These are phyloP conservation scores for Fistulinella prunicolor DNA, from an alignment of 768 basidiomycete species.

Conservation along the genomic window DNA sequence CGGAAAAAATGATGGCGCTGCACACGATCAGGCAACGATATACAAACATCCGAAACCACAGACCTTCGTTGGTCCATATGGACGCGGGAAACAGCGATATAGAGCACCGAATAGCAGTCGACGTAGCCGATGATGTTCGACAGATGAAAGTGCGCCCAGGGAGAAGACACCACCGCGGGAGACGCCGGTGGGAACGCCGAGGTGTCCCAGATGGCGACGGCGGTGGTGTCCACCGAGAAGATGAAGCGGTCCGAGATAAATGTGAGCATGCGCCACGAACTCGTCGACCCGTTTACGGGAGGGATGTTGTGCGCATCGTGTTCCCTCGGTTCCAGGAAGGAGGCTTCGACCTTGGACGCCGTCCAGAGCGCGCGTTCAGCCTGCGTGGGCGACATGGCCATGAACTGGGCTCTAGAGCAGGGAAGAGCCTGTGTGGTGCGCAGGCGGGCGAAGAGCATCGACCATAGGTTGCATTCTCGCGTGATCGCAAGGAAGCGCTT, in stretches of 20 bases:
- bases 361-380: conserved; percentile 14
- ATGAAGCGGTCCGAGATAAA: conserved; percentile 24
- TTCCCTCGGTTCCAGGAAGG: conserved; percentile 17
- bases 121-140: conserved; percentile 4
- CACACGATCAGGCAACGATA: not conserved
- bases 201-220: conserved; percentile 18
- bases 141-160: conserved; percentile 13
- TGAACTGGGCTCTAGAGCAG: conserved; percentile 11
- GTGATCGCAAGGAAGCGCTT: conserved; percentile 17
- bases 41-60: not conserved
- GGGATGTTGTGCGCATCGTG: not conserved
- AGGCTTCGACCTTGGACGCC: conserved; percentile 13
- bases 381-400: conserved; percentile 5
- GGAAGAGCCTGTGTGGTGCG: conserved; percentile 14
- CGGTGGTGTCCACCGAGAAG: conserved; percentile 11
- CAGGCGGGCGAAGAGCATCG: conserved; percentile 9
- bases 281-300: not conserved
- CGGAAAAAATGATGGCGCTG: conserved; percentile 14
- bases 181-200: not conserved
- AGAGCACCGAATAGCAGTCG: conserved; percentile 10
- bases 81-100: conserved; percentile 9
- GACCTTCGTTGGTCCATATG: conserved; percentile 9
- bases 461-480: conserved; percentile 18
- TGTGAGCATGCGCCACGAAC: conserved; percentile 8
- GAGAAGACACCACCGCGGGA: not conserved